Evolutionary conservation across 352 stramenopile genomes (phyloP), one percentile per base, ranked within the genome.

Genomic region (Globisporangium iwayamae): DNA sequence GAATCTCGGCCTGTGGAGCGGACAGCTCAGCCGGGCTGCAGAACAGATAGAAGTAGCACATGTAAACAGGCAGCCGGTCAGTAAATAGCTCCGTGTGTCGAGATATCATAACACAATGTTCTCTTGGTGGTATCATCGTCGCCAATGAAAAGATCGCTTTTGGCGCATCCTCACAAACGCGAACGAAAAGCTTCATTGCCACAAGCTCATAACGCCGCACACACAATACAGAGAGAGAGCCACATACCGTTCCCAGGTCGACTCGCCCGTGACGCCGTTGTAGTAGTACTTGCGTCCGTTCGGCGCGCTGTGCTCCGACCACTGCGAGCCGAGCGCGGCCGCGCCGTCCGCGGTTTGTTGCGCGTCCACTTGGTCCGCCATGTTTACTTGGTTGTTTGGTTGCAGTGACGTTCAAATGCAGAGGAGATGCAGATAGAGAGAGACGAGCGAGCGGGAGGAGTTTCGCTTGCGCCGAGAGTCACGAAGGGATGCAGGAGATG

Each of bases 211-310:
- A 55, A 43, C 39, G 11, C 57, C 13, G 34, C n/a, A 46, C 46
- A 60, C 14, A 60, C n/a, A 25, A 25, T 25, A 36, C 4, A 20
- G 7, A 22, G 20, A 20, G 39, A 55, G 11, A 10, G 1, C 2
- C 53, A 76, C 83, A 47, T 73, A 95, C 75, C 83, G 84, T 52
- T 96, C 89, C 89, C 89, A 98, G 45, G 80, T 95, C 20, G 88
- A 96, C 66, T 96, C 89, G 61, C 88, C 88, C 30, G 91, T 96
- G 63, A 85, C 76, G 72, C 85, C 78, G 72, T 97, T 97, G 82
- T 97, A 96, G 73, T 91, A 97, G 71, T 97, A 97, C 71, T 93
- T 93, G 75, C 89, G 83, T 60, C 90, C 90, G 65, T 97, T 93
- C 34, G 89, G 90, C 13, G 89, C 89, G 68, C 76, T 94, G 74